Percentiles rank a stretch among this genome's conserved stretches.
Conservation (phyloP, 2,329 filamentous ascomycete genomes). For the Xylaria polymorpha region DNA sequence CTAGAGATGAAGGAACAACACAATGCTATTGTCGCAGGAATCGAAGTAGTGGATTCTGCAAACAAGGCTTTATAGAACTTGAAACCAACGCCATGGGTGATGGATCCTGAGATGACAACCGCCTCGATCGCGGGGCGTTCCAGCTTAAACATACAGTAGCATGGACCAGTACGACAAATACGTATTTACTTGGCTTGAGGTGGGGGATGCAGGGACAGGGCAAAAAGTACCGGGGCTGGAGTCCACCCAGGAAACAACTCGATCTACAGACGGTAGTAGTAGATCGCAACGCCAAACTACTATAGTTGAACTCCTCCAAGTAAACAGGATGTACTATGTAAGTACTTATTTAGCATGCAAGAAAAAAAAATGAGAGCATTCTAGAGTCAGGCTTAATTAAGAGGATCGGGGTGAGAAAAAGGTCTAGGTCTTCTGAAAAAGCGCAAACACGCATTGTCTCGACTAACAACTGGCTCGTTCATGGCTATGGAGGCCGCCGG, state of each 20-base stretch:
- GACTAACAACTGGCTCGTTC: constrained; percentile 15
- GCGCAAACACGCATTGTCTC: constrained; percentile 6
- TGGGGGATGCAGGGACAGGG: constrained; percentile 35
- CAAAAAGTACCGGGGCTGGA: constrained; percentile 8
- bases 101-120: not conserved
- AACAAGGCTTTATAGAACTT: constrained; percentile 1
- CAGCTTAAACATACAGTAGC: constrained; percentile 27
- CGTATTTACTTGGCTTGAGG: constrained; percentile 22
- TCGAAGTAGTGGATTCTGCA: constrained; percentile 3
- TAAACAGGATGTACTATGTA: not conserved
- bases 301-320: not conserved
- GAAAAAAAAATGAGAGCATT: not conserved
- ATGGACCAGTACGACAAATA: constrained; percentile 11
- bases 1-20: not conserved
- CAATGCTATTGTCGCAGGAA: not conserved
- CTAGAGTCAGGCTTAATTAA: not conserved
- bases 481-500: constrained; percentile 5
- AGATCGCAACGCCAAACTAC: constrained; percentile 8
- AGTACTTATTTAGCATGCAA: not conserved
- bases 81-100: not conserved
- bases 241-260: constrained; percentile 9
- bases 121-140: constrained; percentile 26
- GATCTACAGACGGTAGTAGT: not conserved
- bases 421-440: constrained; percentile 5
- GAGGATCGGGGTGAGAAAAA: not conserved